Base-by-base conservation (phyloP, 2,329 filamentous ascomycete species). In the Stemphylium lycopersici region DNA sequence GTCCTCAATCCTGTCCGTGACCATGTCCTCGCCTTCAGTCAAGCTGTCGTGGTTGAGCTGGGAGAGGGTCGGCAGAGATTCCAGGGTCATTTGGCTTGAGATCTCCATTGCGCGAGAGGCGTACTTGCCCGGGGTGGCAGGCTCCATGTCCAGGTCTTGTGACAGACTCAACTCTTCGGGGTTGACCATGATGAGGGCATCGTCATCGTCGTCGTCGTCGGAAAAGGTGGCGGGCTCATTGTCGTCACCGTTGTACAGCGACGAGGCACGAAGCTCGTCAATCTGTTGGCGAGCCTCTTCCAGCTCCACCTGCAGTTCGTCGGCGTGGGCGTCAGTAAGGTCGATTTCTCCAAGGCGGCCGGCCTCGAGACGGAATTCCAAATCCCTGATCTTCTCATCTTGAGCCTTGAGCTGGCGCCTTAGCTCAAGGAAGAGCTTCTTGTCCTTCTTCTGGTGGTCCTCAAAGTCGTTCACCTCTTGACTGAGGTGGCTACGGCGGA, bases 381-480 rank as follows among this genome's bases (percentile, higher is more conserved):
- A 61, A 32, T 78, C 71, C 11, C 66, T 60, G 29, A 73, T 70
- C 22, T 70, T 65, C 12, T 74, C 61, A 36, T 79, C 72, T 49
- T 71, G 74, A 33, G 71, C 68, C 5, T 59, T 56, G 32, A 79
- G 69, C 62, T 78, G 71, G 26, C 66, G 60, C 38, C 68, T 71
- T 3, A 78, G 65, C 38, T 73, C 67, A 12, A 72, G 50, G n/a
- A 76, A 61, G 56, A 72, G 70, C 66, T 71, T 75, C 56, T 65
- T 68, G 52, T 75, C 71, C 44, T 73, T 63, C 62, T 70, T 72
- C 58, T 71, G 65, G 56, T 76, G 68, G 42, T 73, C 68, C 20
- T 76, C 72, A 44, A 76, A 70, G 26, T 65, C 63, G 50, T 74
- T 77, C 43, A 77, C 70, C 61, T 77, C 73, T 53, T 79, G 74